Base-by-base conservation (phyloP, 768 basidiomycete species). In the Tylopilus felleus region DNA sequence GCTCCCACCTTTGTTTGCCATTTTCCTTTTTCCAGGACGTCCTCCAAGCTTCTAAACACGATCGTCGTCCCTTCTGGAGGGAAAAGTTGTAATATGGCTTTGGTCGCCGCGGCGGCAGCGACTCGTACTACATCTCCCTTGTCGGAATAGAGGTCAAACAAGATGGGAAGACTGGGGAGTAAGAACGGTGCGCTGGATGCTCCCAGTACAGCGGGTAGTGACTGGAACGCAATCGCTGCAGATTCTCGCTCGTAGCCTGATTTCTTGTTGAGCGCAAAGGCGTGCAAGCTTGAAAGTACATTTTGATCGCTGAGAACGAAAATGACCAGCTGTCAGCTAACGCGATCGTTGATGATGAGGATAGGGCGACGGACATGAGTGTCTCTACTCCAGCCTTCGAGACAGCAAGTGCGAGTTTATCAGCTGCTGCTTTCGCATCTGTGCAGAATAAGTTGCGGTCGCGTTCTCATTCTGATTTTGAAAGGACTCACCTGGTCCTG, bases 1-100 rank as follows among this genome's bases (percentile, higher is more conserved):
- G 86, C 91, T 16, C 90, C 93, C n/a, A 97, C 87, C 77, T 98
- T 98, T 53, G 88, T 84, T 59, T 86, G 82, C 96, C 96, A 98
- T 73, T 97, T 96, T 43, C 91, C 92, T 46, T 79, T 80, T 51
- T 92, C 88, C 22, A 98, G 69, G 56, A 95, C 82, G 27, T 77
- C 77, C 64, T 88, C 87, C 25, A 98, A 77, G 23, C 76, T 72
- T 39, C 82, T 77, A 60, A 90, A 91, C 8, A 88, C 82, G 50
- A 81, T 62, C 27, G 82, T 76, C n/a, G 80, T 84, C 3, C 88
- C 79, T 69, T 97, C 93, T 2, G 93, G 85, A 35, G 94, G 92
- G 53, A 85, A 83, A 42, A 88, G 80, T 65, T 91, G 91, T 56
- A 96, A 72, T 67, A 97, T 86, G 33, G 88, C 76, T 70, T 93